These are phyloP conservation scores for Populus simonii DNA, from an alignment of 345 rosid genomes.

Conservation along the genomic window DNA sequence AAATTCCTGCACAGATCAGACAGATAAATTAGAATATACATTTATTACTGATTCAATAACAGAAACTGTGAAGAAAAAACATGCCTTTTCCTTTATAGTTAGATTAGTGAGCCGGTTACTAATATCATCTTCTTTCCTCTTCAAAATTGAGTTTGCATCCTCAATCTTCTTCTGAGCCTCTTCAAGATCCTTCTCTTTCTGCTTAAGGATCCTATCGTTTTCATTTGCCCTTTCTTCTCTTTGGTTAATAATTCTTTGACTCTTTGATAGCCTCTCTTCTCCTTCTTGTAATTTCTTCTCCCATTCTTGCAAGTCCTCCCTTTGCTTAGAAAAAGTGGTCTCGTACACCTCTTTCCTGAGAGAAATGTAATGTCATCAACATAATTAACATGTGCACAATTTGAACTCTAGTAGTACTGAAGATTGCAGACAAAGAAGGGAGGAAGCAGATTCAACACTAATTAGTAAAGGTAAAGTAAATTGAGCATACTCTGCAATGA, in stretches of 20 bases:
- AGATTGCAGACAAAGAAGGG: background rate
- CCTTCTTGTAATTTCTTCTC: constrained; percentile 81
- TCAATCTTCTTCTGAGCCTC: constrained; percentile 70
- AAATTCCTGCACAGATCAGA: constrained; percentile 47
- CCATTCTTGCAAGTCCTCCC: constrained; percentile 95
- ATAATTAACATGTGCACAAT: background rate
- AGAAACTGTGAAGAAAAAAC: constrained; percentile 13
- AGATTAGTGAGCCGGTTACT: constrained; percentile 56
- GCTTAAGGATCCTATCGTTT: constrained; percentile 60
- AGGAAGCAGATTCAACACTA: background rate
- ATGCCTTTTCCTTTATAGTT: constrained; percentile 62
- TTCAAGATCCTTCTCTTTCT: constrained; percentile 78
- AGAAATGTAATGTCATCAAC: background rate
- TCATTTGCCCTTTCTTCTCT: constrained; percentile 94
- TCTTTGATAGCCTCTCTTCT: constrained; percentile 73
- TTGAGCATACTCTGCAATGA: constrained; percentile 65
- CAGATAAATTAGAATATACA: background rate
- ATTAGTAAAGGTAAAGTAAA: background rate
- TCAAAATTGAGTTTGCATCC: constrained; percentile 51
- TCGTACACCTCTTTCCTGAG: constrained; percentile 78
- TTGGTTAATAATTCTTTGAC: constrained; percentile 64
- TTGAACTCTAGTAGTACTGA: background rate
- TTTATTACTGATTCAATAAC: background rate
- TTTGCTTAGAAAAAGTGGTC: constrained; percentile 63
- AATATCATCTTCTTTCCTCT: constrained; percentile 68